Conservation (phyloP, 768 basidiomycete species). For the Cyathus striatus region DNA sequence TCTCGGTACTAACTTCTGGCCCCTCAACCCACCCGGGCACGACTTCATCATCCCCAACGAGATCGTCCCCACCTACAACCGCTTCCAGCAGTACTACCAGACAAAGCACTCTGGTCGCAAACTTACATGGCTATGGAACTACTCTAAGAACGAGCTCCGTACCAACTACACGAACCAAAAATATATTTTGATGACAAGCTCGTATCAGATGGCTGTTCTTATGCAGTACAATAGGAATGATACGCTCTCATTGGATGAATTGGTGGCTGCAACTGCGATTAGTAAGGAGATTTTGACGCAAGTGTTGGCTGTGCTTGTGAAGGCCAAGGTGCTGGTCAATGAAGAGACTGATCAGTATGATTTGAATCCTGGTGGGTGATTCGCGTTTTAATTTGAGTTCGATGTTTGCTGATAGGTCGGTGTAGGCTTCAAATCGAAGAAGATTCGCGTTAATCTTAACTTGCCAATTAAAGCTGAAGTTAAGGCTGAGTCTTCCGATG, state of each 20-base stretch:
- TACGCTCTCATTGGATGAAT: slow-evolving; percentile 76
- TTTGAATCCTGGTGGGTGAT: slow-evolving; percentile 64
- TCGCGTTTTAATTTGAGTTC: background rate
- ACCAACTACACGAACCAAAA: slow-evolving; percentile 94
- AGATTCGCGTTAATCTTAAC: slow-evolving; percentile 89
- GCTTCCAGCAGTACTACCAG: slow-evolving; percentile 93
- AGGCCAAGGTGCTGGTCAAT: slow-evolving; percentile 85
- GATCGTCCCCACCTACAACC: slow-evolving; percentile 82
- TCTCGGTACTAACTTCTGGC: slow-evolving; percentile 97
- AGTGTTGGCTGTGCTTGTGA: slow-evolving; percentile 66
- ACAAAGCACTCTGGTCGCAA: slow-evolving; percentile 94
- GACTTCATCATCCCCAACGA: slow-evolving; percentile 90
- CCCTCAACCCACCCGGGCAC: slow-evolving; percentile 76
- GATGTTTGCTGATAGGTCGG: slow-evolving; percentile 1
- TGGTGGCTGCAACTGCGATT: slow-evolving; percentile 75
- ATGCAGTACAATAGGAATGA: slow-evolving; percentile 94
- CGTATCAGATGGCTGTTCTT: slow-evolving; percentile 96
- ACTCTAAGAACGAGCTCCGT: slow-evolving; percentile 94
- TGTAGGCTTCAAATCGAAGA: slow-evolving; percentile 86
- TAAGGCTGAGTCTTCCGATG: slow-evolving; percentile 85
- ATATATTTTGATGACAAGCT: slow-evolving; percentile 95
- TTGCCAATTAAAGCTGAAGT: slow-evolving; percentile 92
- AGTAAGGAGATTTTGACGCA: slow-evolving; percentile 76
- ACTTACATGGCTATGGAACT: slow-evolving; percentile 98
- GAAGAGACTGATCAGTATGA: slow-evolving; percentile 90